These are phyloP conservation scores for Coemansia sp. DNA, from an alignment of 192 early-diverging fungal species.

Conservation along the genomic window DNA sequence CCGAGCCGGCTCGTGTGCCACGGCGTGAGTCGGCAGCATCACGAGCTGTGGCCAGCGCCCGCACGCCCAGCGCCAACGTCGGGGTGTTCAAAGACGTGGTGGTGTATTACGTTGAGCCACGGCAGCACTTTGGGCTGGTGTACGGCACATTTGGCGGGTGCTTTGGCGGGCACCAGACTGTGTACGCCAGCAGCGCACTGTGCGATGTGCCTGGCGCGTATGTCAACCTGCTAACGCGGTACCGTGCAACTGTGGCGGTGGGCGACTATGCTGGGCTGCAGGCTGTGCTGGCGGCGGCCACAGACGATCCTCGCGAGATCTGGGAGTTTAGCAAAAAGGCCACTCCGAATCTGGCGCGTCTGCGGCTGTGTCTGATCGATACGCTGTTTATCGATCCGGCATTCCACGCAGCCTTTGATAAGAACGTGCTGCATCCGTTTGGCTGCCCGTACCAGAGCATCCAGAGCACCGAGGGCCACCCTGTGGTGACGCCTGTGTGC, in stretches of 20 bases:
- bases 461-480: constrained; percentile 31
- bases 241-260: constrained; percentile 66
- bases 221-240: constrained; percentile 67
- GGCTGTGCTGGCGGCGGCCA: constrained; percentile 58
- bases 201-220: constrained; percentile 69
- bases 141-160: constrained; percentile 66
- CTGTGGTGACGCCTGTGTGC: constrained; percentile 65
- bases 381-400: constrained; percentile 62
- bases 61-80: constrained; percentile 28
- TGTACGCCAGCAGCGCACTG: constrained; percentile 64
- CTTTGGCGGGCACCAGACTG: constrained; percentile 68
- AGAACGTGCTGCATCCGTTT: constrained; percentile 48
- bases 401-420: constrained; percentile 56
- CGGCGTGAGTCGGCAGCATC: not conserved
- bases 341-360: constrained; percentile 56
- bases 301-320: constrained; percentile 58
- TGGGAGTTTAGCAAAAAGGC: constrained; percentile 58
- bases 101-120: constrained; percentile 72
- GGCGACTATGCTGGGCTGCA: constrained; percentile 70
- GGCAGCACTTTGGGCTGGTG: constrained; percentile 78
- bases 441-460: constrained; percentile 53
- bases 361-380: constrained; percentile 67
- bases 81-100: constrained; percentile 55
- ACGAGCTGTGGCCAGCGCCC: not conserved
- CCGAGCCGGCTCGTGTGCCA: constrained; percentile 1